These are phyloP conservation scores for Pythium aristosporum DNA, from an alignment of 352 stramenopile genomes.

Conservation along the genomic window DNA sequence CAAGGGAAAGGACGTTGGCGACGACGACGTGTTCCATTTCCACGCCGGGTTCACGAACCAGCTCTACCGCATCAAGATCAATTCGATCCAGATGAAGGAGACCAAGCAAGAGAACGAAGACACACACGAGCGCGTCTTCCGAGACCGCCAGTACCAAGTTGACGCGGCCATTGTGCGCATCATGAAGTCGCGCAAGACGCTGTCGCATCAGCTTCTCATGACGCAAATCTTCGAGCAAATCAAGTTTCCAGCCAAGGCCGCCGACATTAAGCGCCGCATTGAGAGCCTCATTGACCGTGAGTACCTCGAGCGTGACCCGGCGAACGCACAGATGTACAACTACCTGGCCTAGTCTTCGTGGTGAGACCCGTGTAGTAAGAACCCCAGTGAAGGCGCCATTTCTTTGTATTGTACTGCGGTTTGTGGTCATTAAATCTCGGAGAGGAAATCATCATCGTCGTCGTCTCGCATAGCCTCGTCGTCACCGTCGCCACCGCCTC, in stretches of 20 bases:
- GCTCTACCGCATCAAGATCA: conserved; percentile 93
- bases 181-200: conserved; percentile 98
- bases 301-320: conserved; percentile 84
- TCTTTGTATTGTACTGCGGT: too few species aligned
- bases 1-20: conserved; percentile 84
- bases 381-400: too few species aligned
- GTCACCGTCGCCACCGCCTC: not conserved
- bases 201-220: conserved; percentile 95
- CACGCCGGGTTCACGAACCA: conserved; percentile 87
- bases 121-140: conserved; percentile 92
- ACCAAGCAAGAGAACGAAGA: conserved; percentile 93
- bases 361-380: too few species aligned
- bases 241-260: conserved; percentile 78
- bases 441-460: conserved; percentile 8
- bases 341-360: conserved; percentile 62
- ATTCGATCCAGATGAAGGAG: conserved; percentile 95
- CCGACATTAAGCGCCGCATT: conserved; percentile 87
- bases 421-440: not conserved
- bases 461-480: conserved; percentile 8
- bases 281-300: conserved; percentile 89
- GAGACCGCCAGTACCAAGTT: conserved; percentile 93
- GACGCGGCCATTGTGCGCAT: conserved; percentile 98
- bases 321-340: conserved; percentile 84
- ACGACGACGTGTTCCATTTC: conserved; percentile 86
- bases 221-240: conserved; percentile 96